A percentile compares a stretch with the other conserved stretches of the same genome.
Conservation (phyloP, 495 filamentous ascomycete genomes). For the Pyrenopolyporus hunteri region DNA sequence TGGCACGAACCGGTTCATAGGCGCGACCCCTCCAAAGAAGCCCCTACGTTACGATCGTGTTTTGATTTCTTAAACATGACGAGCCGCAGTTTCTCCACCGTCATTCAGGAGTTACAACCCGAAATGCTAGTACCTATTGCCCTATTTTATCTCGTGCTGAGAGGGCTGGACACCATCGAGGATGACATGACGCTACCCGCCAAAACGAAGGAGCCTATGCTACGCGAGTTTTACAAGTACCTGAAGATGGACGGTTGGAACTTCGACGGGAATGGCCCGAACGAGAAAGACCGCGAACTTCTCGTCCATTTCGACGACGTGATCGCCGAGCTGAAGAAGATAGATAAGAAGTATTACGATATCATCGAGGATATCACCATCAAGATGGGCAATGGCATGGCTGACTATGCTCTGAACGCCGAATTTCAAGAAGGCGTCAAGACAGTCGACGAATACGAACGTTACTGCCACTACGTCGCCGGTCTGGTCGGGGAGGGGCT, state of each 20-base stretch:
- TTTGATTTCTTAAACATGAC: slow-evolving; percentile 87
- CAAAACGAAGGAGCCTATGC: slow-evolving; percentile 80
- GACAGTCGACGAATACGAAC: slow-evolving; percentile 86
- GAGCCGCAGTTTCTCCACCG: slow-evolving; percentile 88
- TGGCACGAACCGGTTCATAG: slow-evolving; percentile 94
- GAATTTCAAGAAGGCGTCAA: slow-evolving; percentile 82
- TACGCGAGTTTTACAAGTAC: slow-evolving; percentile 78
- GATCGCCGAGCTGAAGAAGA: slow-evolving; percentile 83
- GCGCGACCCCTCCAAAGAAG: slow-evolving; percentile 77
- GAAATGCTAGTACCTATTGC: slow-evolving; percentile 88
- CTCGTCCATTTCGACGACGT: slow-evolving; percentile 90
- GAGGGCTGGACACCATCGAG: slow-evolving; percentile 94
- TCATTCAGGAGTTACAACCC: slow-evolving; percentile 93
- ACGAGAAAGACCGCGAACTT: slow-evolving; percentile 92
- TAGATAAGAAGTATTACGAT: slow-evolving; percentile 80
- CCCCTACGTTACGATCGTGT: slow-evolving; percentile 73
- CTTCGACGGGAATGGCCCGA: slow-evolving; percentile 80
- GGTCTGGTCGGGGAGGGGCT: slow-evolving; percentile 93
- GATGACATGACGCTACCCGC: slow-evolving; percentile 94
- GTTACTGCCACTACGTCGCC: slow-evolving; percentile 98
- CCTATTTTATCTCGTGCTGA: slow-evolving; percentile 92
- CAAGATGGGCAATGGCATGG: slow-evolving; percentile 99
- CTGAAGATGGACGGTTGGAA: slow-evolving; percentile 88
- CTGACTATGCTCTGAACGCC: slow-evolving; percentile 85
- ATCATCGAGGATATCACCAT: slow-evolving; percentile 95